Evolutionary conservation across 257 asterid genomes (phyloP).

Genomic region (Plantago major): DNA sequence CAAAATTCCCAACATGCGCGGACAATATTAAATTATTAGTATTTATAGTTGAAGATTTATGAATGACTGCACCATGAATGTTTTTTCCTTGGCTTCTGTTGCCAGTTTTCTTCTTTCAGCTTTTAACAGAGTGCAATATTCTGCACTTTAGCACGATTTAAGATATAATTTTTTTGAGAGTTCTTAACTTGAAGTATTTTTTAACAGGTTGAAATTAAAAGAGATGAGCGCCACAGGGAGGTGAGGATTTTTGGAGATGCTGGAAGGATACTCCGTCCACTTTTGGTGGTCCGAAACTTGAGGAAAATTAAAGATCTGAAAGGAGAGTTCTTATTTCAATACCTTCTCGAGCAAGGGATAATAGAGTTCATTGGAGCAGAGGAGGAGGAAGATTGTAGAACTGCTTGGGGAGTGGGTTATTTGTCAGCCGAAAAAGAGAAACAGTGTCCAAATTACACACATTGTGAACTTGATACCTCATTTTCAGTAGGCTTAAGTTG

Average conservation of each 20-base stretch:
- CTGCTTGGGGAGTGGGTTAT: conserved; percentile 77
- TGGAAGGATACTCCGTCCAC: conserved; percentile 97
- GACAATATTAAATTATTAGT: no score
- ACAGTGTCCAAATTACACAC: conserved; percentile 65
- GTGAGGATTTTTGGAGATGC: conserved; percentile 86
- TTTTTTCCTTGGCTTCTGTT: no score
- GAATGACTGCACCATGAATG: no score
- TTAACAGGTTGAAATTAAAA: conserved; percentile 69
- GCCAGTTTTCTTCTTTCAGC: no score
- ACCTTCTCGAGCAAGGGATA: conserved; percentile 63
- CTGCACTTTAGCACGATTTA: no score
- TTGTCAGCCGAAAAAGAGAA: conserved; percentile 50
- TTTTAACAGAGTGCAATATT: no score
- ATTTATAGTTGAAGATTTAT: no score
- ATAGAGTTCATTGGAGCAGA: conserved; percentile 86
- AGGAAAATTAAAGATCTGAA: conserved; percentile 49
- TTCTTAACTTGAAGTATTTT: conserved; percentile 6
- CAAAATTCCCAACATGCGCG: no score
- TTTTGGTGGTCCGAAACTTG: conserved; percentile 70
- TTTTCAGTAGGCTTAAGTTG: conserved; percentile 80
- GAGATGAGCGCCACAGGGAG: conserved; percentile 67
- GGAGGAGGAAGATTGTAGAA: conserved; percentile 88
- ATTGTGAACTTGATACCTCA: conserved; percentile 82
- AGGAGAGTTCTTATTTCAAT: conserved; percentile 54
- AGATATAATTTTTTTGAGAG: no score